Base-by-base conservation (phyloP, 2,329 filamentous ascomycete genomes). In the Ascochyta koolunga region DNA sequence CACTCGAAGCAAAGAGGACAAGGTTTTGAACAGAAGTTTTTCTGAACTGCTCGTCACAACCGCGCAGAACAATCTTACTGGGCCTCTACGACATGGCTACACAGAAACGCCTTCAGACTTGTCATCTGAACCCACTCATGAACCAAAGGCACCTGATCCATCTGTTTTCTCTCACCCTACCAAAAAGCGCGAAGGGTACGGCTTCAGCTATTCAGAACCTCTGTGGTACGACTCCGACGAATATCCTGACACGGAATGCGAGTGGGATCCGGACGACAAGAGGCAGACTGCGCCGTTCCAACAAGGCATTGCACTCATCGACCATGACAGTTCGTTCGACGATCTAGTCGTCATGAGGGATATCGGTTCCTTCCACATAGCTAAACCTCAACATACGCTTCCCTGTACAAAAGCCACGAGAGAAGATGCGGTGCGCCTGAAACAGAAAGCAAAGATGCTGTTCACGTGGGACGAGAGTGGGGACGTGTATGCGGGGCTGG, bases 361-460 rank as follows among this genome's bases (percentile, higher is more conserved):
- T n/a, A 39, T 60, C 1, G 62, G 52, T 2, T 65, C 63, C 4
- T 64, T 62, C 18, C 54, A 67, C 40, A 48, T 66, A 5, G 55
- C 56, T 33, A 55, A 51, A 0, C 65, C 65, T 0, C 59, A 61
- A 33, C 52, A 53, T 4, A 40, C 31, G 8, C 59, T 65, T 1
- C 40, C 61, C 2, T 73, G 68, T 35, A 70, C 69, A 3, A 51
- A 44, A 7, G 69, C 69, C 3, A 65, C 61, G 1, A 50, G 55
- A 16, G 52, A 58, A 22, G 65, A 71, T 22, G 66, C 66, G 0
- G 31, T 64, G 6, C 51, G 51, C 6, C 37, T 65, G 10, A 66
- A 68, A 25, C 9, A 39, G 11, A 24, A 37, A 7, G 68, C 66
- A 1, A 59, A 60, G 22, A 11, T 40, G 18, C 59, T 71, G 0